Percentiles rank a stretch among this genome's conserved stretches.
phyloP scores from a whole-genome alignment of 2,329 filamentous ascomycete species.

The Monilinia polystroma region DNA sequence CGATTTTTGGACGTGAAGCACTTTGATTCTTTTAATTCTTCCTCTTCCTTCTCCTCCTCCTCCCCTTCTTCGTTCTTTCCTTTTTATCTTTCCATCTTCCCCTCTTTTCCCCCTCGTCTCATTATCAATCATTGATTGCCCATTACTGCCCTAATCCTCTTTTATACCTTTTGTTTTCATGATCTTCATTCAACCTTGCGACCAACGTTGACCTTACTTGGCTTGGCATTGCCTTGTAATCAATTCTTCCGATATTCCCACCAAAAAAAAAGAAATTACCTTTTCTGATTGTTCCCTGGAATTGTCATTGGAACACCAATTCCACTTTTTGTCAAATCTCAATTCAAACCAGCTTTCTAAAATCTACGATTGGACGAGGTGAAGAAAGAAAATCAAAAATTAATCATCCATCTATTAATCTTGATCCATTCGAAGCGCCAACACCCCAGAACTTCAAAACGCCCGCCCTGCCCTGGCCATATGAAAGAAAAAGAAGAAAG shows the following conservation, averaged over 20 bases:
- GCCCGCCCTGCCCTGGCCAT: slow-evolving; percentile 10
- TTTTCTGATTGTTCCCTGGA: too few relatives aligned
- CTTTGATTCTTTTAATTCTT: not conserved
- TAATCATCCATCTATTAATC: not conserved
- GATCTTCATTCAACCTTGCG: slow-evolving; percentile 17
- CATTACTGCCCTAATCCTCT: not conserved
- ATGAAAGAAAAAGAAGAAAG: not conserved
- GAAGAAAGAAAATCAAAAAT: not conserved
- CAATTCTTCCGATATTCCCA: slow-evolving; percentile 10
- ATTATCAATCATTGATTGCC: too few relatives aligned
- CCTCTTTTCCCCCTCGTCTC: slow-evolving; percentile 1
- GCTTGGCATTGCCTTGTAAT: not conserved
- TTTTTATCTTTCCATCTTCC: not conserved
- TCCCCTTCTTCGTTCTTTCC: too few relatives aligned
- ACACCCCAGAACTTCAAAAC: slow-evolving; percentile 10
- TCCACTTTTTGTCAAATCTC: too few relatives aligned
- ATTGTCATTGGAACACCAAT: too few relatives aligned
- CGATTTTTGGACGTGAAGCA: slow-evolving; percentile 1
- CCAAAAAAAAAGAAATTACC: not conserved
- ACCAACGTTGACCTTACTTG: slow-evolving; percentile 4
- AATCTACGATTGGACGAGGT: not conserved
- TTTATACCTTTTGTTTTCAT: not conserved
- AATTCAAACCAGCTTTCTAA: not conserved
- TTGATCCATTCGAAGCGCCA: slow-evolving; percentile 17
- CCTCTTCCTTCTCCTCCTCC: not conserved